Evolutionary conservation across 495 filamentous ascomycete genomes (phyloP), one percentile per base, ranked within the genome.

Genomic region (Jackrogersella minutella): DNA sequence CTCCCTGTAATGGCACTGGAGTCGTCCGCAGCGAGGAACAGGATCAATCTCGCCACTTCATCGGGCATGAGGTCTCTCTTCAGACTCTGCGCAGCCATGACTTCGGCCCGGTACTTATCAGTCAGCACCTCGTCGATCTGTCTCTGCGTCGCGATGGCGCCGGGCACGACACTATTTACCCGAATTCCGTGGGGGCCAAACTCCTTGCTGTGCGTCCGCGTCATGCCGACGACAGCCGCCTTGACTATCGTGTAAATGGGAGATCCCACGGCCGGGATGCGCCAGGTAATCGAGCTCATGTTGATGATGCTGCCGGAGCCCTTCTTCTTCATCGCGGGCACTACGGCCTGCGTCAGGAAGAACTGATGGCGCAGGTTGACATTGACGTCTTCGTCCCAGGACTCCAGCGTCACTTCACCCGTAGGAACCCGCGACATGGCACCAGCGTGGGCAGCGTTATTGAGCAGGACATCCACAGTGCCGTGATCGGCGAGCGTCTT

Each of bases 161-260:
- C 75, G 70, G 84, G 84, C 37, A 82, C 81, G 43, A 86, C 77
- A 16, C 80, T 79, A 73, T 90, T 90, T 7, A 89, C 81, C 44
- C 87, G 58, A 50, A 89, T 81, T 2, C 72, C 78, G 26, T 74
- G 77, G 9, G 26, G 39, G 2, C 85, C 85, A 22, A 81, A 81
- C 74, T 89, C 87, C 61, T 80, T 82, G 6, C 85, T 84, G 30
- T 84, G 84, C 44, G 76, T 79, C 60, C 69, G 77, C 47, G 84
- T 87, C 74, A 90, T 70, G 14, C 85, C 87, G 28, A 86, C 64
- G 37, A 90, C 79, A 4, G 79, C 86, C 68, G 85, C 81, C 67
- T 88, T 88, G 40, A 77, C 80, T 19, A 84, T 76, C 39, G 76
- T 75, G 73, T 89, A 89, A 2, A 82, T 76, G 6, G 77, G 78